These are phyloP conservation scores for Usnea hakonensis DNA, from an alignment of 495 filamentous ascomycete species.

Conservation along the genomic window DNA sequence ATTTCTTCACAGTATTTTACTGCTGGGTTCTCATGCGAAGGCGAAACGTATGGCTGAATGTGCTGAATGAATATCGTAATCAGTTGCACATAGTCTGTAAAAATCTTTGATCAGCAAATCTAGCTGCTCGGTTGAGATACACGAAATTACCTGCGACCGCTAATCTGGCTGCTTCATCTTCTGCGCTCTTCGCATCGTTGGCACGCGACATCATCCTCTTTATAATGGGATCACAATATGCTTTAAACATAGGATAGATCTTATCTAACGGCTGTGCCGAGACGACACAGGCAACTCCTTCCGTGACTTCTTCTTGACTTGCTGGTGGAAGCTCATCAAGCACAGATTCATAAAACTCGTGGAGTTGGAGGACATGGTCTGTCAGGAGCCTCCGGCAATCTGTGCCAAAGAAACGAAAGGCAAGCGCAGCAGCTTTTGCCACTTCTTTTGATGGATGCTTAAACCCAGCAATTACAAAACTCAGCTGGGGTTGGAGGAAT, in stretches of 20 bases:
- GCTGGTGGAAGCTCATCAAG: constrained; percentile 71
- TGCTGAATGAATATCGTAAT: constrained; percentile 81
- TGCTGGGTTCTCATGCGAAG: constrained; percentile 71
- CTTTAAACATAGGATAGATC: constrained; percentile 73
- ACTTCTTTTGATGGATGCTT: constrained; percentile 78
- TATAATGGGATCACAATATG: constrained; percentile 91
- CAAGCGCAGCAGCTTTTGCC: constrained; percentile 79
- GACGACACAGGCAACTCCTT: constrained; percentile 86
- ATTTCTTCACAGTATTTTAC: constrained; percentile 95
- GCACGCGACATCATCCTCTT: constrained; percentile 78
- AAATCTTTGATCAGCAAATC: constrained; percentile 22
- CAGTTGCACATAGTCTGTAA: constrained; percentile 74
- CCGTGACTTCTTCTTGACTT: constrained; percentile 92
- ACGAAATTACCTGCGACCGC: constrained; percentile 67
- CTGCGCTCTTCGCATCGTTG: constrained; percentile 70
- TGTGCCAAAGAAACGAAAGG: constrained; percentile 92
- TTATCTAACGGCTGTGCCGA: constrained; percentile 74
- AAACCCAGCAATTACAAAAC: constrained; percentile 90
- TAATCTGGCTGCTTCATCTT: constrained; percentile 69
- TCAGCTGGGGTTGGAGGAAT: constrained; percentile 81
- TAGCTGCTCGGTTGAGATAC: not conserved
- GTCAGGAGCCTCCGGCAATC: constrained; percentile 84
- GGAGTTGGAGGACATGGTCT: constrained; percentile 71
- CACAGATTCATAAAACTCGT: constrained; percentile 83
- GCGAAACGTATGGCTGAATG: constrained; percentile 68